Base-by-base conservation (phyloP, 441 rosid species). In the Melastoma candidum region DNA sequence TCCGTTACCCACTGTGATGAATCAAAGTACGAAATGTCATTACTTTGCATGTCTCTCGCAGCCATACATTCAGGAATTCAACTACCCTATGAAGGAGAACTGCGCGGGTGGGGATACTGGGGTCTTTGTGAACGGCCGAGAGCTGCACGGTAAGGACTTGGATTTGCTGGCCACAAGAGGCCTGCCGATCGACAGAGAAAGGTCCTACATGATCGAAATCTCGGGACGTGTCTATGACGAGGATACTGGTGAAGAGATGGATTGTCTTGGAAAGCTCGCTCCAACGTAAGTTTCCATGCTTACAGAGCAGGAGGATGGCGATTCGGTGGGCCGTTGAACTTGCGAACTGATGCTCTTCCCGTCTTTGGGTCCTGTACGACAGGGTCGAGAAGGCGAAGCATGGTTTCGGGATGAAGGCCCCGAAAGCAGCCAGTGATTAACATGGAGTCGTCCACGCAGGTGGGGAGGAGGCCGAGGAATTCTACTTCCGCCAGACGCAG, bases 341-440 rank as follows among this genome's bases (percentile, higher is more conserved):
- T 49, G 3, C 4, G 8, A 13, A 14, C 44, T 22, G 10, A 29
- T 44, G 44, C 26, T 2, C 43, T 10, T 51, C 12, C 27, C 22
- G 22, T 44, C 8, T 22, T 50, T 41, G 17, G 44, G 29, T 32
- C 43, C 36, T 48, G 22, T 17, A 17, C 22, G 58, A 58, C 93
- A 90, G 95, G 55, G 76, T 90, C 55, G 84, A 83, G 84, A 87
- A 71, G 71, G 74, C 63, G 49, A 83, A 75, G 77, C 97, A 71
- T 80, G 98, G 96, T 61, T 90, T 87, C 11, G 98, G 96, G 62
- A 85, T 90, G 98, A 85, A 75, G 68, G 76, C 53, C 66, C 86
- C 87, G 12, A 79, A 71, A 58, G 64, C 78, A 52, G 73, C 72
- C 41, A 1, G 8, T 2, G 8, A 6, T 9, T 36, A 9, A 36